Base-by-base conservation (phyloP, 1,139 yeast species). In the Geotrichum bryndzae region DNA sequence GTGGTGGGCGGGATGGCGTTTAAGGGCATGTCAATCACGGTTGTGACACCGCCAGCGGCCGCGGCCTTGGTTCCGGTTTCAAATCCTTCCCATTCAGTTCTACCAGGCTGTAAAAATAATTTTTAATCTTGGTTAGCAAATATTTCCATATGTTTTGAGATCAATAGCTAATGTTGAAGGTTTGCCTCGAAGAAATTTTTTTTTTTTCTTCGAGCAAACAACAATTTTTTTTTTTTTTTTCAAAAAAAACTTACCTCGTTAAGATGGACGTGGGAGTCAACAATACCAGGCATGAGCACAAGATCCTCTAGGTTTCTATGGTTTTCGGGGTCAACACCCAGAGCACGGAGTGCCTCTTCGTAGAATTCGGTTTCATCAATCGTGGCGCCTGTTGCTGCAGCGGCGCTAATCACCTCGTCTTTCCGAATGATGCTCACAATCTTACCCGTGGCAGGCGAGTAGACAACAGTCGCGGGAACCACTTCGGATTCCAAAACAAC, bases 1-100 rank as follows among this genome's bases (percentile, higher is more conserved):
- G 97, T 91, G 0, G 97, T 91, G 35, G 97, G 97, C 0, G 97
- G 97, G 60, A 91, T 87, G 2, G 97, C 96, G 73, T 92, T 91
- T 70, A 92, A 78, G 0, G 98, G 98, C 98, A 91, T 91, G 73
- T 91, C 97, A 35, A 91, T 83, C n/a, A 92, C 96, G 0, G 97
- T 90, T 25, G 98, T 92, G 56, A 92, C 97, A 64, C 98, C 98
- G 33, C 97, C 97, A 6, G 92, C 80, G 1, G 95, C 95, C 1
- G 97, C 97, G 1, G 96, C 87, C 71, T 85, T 85, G 0, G 97
- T 90, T 0, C 97, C 97, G 0, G 96, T 87, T 54, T 85, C 96
- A 72, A 91, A 90, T 0, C 97, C 97, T 76, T 91, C 97, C 97
- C 97, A 91, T 65, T 88, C 95, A 0, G 96, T 90, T 68, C 97